Conservation (phyloP, 2,329 filamentous ascomycete species). For the Trichoderma oligosporum region DNA sequence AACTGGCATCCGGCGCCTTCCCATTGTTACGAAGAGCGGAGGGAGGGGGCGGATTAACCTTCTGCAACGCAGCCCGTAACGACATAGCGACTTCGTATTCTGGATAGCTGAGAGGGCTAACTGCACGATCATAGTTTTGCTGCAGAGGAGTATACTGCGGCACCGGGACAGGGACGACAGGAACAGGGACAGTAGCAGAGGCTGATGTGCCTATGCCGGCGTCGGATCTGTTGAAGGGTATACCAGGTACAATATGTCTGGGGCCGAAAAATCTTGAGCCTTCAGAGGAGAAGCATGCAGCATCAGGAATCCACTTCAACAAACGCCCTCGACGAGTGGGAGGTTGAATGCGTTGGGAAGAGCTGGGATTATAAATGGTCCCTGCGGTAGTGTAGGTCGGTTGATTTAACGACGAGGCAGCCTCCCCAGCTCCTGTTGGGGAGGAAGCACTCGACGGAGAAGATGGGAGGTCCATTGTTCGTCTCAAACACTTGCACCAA, state of each 20-base stretch:
- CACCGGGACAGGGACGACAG: neutral
- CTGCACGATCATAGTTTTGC: conserved; percentile 51
- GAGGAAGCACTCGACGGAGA: conserved; percentile 27
- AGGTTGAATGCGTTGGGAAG: conserved; percentile 46
- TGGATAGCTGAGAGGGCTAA: conserved; percentile 37
- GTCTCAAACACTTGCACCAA: conserved; percentile 20
- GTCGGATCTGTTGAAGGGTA: conserved; percentile 32
- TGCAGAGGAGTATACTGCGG: conserved; percentile 49
- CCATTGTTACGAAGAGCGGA: neutral
- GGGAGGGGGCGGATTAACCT: neutral
- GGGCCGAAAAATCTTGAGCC: conserved; percentile 29
- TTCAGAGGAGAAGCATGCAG: conserved; percentile 26
- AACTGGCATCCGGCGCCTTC: neutral
- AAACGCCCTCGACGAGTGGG: conserved; percentile 49
- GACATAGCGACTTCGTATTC: conserved; percentile 31
- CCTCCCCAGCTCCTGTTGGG: conserved; percentile 24
- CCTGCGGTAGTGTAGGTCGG: conserved; percentile 54
- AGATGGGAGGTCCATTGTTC: conserved; percentile 33
- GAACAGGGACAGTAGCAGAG: conserved; percentile 23
- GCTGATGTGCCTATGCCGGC: conserved; percentile 3
- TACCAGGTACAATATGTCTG: conserved; percentile 34
- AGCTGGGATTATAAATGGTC: conserved; percentile 51
- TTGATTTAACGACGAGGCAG: conserved; percentile 28
- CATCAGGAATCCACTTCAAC: conserved; percentile 38
- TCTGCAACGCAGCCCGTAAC: conserved; percentile 26